These are phyloP conservation scores for Magnaporthiopsis poae DNA, from an alignment of 2,329 filamentous ascomycete genomes.

Conservation along the genomic window DNA sequence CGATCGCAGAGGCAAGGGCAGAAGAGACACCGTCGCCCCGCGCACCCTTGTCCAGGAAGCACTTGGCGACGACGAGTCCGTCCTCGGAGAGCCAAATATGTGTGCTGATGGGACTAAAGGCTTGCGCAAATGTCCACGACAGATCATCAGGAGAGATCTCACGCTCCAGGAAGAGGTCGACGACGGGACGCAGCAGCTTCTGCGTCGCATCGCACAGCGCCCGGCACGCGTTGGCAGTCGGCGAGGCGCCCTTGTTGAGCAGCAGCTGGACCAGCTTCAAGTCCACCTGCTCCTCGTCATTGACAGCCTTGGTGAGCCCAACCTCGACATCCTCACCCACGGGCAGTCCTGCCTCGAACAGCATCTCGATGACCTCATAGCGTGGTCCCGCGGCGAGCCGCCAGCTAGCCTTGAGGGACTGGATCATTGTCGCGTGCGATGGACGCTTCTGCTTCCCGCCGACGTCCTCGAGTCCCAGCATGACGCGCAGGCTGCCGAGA, in stretches of 20 bases:
- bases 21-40: constrained; percentile 34
- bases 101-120: constrained; percentile 32
- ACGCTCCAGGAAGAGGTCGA: constrained; percentile 33
- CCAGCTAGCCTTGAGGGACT: constrained; percentile 45
- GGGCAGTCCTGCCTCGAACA: constrained; percentile 42
- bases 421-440: constrained; percentile 36
- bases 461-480: constrained; percentile 37
- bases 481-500: constrained; percentile 38
- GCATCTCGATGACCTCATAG: constrained; percentile 36
- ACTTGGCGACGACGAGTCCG: constrained; percentile 36
- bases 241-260: constrained; percentile 41
- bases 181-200: constrained; percentile 26
- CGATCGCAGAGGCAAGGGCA: constrained; percentile 37
- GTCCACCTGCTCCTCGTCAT: constrained; percentile 39
- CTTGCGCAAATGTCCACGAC: constrained; percentile 33
- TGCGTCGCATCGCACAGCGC: constrained; percentile 40
- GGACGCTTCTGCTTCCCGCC: constrained; percentile 34
- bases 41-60: constrained; percentile 41
- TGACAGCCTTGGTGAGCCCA: constrained; percentile 40
- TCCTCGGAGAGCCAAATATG: constrained; percentile 35
- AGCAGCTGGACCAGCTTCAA: constrained; percentile 37
- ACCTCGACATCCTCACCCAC: constrained; percentile 40
- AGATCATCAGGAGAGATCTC: constrained; percentile 34
- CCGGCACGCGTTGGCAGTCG: constrained; percentile 40
- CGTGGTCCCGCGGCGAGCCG: constrained; percentile 38